Conservation (phyloP, 2,329 filamentous ascomycete species). For the Plectosphaerella plurivora region DNA sequence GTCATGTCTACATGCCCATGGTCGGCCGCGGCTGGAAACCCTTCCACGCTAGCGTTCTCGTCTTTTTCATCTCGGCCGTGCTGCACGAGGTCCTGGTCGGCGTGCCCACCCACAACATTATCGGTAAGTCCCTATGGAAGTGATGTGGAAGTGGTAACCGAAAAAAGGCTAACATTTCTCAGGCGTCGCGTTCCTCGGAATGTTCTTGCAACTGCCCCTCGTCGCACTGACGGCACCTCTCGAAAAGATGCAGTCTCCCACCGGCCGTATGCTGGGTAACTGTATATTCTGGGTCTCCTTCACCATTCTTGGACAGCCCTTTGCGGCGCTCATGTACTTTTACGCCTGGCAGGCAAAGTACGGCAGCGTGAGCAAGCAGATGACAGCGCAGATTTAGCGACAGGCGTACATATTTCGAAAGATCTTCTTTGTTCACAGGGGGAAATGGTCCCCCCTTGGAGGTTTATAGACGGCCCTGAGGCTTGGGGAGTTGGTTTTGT, state of each 20-base stretch:
- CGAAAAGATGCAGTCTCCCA: constrained; percentile 71
- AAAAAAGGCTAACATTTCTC: constrained; percentile 6
- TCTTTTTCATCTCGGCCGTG: constrained; percentile 84
- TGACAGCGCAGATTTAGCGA: background rate
- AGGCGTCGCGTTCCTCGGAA: constrained; percentile 90
- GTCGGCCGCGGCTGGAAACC: constrained; percentile 78
- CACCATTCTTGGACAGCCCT: constrained; percentile 89
- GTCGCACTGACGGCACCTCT: constrained; percentile 77
- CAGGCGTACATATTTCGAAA: too few species aligned
- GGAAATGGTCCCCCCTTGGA: background rate
- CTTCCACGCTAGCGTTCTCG: constrained; percentile 66
- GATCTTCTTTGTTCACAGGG: background rate
- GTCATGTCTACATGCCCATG: constrained; percentile 87
- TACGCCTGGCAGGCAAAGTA: constrained; percentile 99
- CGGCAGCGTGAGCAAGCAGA: constrained; percentile 64
- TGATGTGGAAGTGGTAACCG: background rate
- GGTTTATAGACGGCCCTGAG: background rate
- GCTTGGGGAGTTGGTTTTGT: background rate
- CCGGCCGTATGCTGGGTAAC: constrained; percentile 80
- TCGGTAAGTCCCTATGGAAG: constrained; percentile 50
- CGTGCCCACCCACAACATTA: constrained; percentile 89
- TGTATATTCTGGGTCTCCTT: constrained; percentile 96
- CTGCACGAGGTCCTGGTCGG: constrained; percentile 92
- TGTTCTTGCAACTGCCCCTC: constrained; percentile 88
- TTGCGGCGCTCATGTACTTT: constrained; percentile 90